These are phyloP conservation scores for Neocatenulostroma microsporum DNA, from an alignment of 2,329 filamentous ascomycete species.

Conservation along the genomic window DNA sequence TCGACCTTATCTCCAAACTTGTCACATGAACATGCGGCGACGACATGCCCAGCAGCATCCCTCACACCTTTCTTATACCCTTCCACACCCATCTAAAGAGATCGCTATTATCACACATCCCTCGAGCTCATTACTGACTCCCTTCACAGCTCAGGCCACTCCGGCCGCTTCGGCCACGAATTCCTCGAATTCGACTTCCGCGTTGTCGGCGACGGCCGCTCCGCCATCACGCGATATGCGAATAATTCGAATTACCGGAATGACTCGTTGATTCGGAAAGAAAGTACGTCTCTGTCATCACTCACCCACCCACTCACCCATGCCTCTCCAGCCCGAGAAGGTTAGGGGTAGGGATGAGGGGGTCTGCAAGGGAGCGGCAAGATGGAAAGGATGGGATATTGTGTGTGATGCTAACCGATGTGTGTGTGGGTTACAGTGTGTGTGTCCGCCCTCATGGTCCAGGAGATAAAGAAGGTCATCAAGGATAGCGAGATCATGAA, in stretches of 20 bases:
- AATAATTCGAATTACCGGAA: slow-evolving; percentile 99
- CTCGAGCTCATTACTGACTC: slow-evolving; percentile 1
- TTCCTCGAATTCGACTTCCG: slow-evolving; percentile 98
- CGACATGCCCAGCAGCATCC: background rate
- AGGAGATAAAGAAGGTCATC: slow-evolving; percentile 95
- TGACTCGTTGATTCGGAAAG: slow-evolving; percentile 97
- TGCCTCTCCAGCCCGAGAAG: background rate
- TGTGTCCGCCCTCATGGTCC: slow-evolving; percentile 79
- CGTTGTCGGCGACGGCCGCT: slow-evolving; percentile 83
- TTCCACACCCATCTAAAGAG: too few species aligned
- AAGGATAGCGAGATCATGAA: slow-evolving; percentile 97
- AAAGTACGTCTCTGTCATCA: slow-evolving; percentile 75
- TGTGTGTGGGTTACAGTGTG: slow-evolving; percentile 67
- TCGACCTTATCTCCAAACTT: background rate
- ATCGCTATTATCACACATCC: too few species aligned
- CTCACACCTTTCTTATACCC: too few species aligned
- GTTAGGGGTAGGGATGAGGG: too few species aligned
- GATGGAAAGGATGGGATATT: too few species aligned
- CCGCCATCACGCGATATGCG: slow-evolving; percentile 89
- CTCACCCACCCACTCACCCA: background rate
- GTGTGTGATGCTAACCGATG: too few species aligned
- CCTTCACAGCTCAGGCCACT: slow-evolving; percentile 74
- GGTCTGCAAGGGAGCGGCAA: too few species aligned
- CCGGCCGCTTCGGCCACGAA: slow-evolving; percentile 94
- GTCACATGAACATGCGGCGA: background rate